Percentiles rank a stretch among this genome's conserved stretches.
These are phyloP conservation scores for Cladophialophora yegresii DNA, from an alignment of 2,329 filamentous ascomycete genomes.

Conservation along the genomic window DNA sequence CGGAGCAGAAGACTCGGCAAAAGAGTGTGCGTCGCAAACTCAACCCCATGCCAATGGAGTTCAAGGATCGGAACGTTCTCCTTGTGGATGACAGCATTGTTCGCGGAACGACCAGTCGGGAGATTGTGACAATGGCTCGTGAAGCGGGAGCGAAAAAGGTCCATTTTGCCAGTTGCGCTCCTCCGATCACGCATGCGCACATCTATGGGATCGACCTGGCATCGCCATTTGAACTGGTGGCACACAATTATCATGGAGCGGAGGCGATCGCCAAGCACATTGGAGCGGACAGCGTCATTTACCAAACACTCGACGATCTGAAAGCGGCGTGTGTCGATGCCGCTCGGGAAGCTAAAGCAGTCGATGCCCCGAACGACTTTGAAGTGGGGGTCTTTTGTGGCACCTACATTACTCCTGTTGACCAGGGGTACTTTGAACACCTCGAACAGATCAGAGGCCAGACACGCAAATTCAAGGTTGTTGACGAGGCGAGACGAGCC, in stretches of 20 bases:
- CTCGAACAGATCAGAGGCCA: constrained; percentile 71
- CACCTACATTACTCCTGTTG: constrained; percentile 78
- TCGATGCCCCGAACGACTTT: constrained; percentile 63
- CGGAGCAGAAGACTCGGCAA: constrained; percentile 75
- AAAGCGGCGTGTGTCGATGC: constrained; percentile 75
- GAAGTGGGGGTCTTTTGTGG: constrained; percentile 93
- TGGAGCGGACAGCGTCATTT: constrained; percentile 74
- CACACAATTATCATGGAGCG: constrained; percentile 63
- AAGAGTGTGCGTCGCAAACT: constrained; percentile 89
- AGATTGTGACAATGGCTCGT: constrained; percentile 80
- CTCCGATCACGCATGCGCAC: constrained; percentile 80
- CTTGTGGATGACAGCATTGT: constrained; percentile 91
- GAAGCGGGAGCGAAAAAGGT: constrained; percentile 82
- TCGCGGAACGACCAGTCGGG: constrained; percentile 76
- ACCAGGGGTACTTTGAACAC: constrained; percentile 78
- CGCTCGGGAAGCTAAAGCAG: constrained; percentile 56
- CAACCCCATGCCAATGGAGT: constrained; percentile 82
- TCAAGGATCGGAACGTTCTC: constrained; percentile 75
- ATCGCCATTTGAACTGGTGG: constrained; percentile 69
- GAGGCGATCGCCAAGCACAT: constrained; percentile 66
- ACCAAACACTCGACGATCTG: constrained; percentile 76
- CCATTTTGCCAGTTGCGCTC: constrained; percentile 79
- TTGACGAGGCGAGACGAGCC: constrained; percentile 65
- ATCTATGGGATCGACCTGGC: constrained; percentile 82
- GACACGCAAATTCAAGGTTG: constrained; percentile 66